Conservation (phyloP, 805 yeast species). For the Ogataea corticis region DNA sequence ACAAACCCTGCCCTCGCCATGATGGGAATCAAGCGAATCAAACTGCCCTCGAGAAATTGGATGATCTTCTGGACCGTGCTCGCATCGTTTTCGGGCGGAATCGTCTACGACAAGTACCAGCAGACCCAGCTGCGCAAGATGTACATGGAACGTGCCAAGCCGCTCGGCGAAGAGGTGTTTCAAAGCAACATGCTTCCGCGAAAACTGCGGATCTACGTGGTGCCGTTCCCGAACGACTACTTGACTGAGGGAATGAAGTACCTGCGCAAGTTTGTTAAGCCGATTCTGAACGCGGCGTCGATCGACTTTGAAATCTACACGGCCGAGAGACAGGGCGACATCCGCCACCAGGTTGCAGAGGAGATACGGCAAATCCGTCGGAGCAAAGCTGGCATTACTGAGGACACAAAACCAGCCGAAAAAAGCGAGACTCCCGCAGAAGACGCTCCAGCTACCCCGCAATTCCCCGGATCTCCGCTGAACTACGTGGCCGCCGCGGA, state of each 20-base stretch:
- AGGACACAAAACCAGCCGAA: conserved; percentile 22
- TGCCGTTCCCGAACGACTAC: conserved; percentile 97
- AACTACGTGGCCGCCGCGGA: conserved; percentile 3
- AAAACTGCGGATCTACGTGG: conserved; percentile 76
- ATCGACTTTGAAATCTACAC: conserved; percentile 77
- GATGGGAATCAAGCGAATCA: conserved; percentile 78
- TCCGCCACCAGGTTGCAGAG: conserved; percentile 78
- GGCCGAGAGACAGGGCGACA: conserved; percentile 86
- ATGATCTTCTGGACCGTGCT: conserved; percentile 78
- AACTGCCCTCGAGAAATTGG: conserved; percentile 93
- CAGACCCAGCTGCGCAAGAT: conserved; percentile 63
- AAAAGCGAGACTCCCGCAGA: conserved; percentile 14
- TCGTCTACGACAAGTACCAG: conserved; percentile 73
- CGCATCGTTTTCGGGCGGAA: conserved; percentile 68
- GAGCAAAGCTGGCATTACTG: conserved; percentile 34
- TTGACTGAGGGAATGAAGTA: conserved; percentile 70
- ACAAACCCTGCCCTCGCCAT: conserved; percentile 78
- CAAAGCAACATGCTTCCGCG: conserved; percentile 60
- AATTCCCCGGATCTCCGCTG: conserved; percentile 12
- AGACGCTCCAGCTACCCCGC: conserved; percentile 8
- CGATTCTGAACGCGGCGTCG: conserved; percentile 80
- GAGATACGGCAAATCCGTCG: conserved; percentile 71
- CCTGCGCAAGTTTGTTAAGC: conserved; percentile 81
- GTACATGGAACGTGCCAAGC: conserved; percentile 63
- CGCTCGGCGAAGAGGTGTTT: conserved; percentile 47